Evolutionary conservation across 2,329 filamentous ascomycete species (phyloP).

Genomic region (Nemania sp.): DNA sequence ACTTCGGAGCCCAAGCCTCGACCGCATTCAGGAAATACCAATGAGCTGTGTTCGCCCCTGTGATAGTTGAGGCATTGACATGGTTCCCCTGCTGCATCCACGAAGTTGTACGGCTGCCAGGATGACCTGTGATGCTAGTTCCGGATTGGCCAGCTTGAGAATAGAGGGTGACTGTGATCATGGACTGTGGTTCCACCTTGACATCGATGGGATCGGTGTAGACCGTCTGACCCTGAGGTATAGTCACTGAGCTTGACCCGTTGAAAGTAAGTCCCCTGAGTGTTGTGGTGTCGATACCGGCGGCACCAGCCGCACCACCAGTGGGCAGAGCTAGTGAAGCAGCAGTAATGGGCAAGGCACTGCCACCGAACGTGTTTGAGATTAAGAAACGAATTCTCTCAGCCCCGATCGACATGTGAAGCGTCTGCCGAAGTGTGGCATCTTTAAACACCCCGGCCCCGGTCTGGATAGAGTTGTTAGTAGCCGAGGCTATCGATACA

Average conservation of each 20-base stretch:
- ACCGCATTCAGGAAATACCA: conserved; percentile 64
- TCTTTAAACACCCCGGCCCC: conserved; percentile 58
- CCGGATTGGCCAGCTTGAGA: conserved; percentile 58
- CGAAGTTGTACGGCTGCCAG: conserved; percentile 64
- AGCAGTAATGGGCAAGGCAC: conserved; percentile 61
- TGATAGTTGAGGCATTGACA: conserved; percentile 52
- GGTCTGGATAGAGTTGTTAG: conserved; percentile 33
- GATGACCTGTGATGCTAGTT: conserved; percentile 64
- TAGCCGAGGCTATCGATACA: background rate
- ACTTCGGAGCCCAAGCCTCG: conserved; percentile 56
- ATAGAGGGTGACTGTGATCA: conserved; percentile 63
- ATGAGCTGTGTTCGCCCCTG: conserved; percentile 44
- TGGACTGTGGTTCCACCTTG: conserved; percentile 51
- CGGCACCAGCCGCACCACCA: conserved; percentile 56
- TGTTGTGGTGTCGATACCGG: conserved; percentile 55
- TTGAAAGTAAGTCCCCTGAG: conserved; percentile 61
- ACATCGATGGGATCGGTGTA: conserved; percentile 66
- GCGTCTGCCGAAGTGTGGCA: conserved; percentile 67
- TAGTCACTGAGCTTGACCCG: conserved; percentile 52
- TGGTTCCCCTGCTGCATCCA: conserved; percentile 63
- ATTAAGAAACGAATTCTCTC: conserved; percentile 63
- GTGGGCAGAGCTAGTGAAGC: conserved; percentile 60
- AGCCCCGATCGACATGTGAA: conserved; percentile 61
- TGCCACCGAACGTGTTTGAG: conserved; percentile 67
- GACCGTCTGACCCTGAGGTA: conserved; percentile 59